phyloP scores from a whole-genome alignment of 179 eudicot genomes.

The Amaranthus tricolor region DNA sequence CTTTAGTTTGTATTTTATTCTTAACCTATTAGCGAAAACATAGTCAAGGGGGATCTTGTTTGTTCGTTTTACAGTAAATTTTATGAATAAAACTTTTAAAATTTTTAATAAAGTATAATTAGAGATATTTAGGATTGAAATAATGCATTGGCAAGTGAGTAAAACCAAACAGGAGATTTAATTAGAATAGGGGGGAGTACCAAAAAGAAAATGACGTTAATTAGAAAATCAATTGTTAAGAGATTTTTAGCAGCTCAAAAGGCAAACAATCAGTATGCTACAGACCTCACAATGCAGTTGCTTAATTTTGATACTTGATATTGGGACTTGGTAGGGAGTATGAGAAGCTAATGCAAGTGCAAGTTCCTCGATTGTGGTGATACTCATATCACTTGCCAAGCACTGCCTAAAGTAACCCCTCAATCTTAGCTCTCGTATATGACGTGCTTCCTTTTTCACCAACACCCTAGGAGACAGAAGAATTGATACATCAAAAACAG shows the following conservation, averaged over 20 bases:
- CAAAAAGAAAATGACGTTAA: not conserved
- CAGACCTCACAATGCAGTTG: constrained; percentile 72
- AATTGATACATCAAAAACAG: constrained; percentile 11
- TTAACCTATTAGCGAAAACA: too few relatives aligned
- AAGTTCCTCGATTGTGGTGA: constrained; percentile 69
- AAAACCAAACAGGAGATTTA: too few relatives aligned
- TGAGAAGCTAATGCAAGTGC: constrained; percentile 73
- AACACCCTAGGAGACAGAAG: constrained; percentile 45
- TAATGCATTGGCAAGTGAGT: too few relatives aligned
- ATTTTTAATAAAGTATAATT: too few relatives aligned
- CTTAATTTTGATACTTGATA: constrained; percentile 61
- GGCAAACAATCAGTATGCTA: not conserved
- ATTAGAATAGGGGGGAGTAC: too few relatives aligned
- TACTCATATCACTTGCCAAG: constrained; percentile 50
- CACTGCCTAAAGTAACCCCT: constrained; percentile 90
- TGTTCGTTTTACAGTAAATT: too few relatives aligned
- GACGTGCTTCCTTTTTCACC: constrained; percentile 71
- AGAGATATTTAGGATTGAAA: too few relatives aligned
- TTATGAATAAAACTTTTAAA: too few relatives aligned
- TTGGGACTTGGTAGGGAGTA: constrained; percentile 76
- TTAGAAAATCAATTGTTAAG: not conserved
- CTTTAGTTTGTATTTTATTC: too few relatives aligned
- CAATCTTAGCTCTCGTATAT: constrained; percentile 58
- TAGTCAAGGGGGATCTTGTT: too few relatives aligned
- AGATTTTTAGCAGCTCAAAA: not conserved